A percentile compares a stretch with the other conserved stretches of the same genome.
Evolutionary conservation across 371 early-diverging fungal genomes (phyloP).

Genomic region (Mucor indicus): DNA sequence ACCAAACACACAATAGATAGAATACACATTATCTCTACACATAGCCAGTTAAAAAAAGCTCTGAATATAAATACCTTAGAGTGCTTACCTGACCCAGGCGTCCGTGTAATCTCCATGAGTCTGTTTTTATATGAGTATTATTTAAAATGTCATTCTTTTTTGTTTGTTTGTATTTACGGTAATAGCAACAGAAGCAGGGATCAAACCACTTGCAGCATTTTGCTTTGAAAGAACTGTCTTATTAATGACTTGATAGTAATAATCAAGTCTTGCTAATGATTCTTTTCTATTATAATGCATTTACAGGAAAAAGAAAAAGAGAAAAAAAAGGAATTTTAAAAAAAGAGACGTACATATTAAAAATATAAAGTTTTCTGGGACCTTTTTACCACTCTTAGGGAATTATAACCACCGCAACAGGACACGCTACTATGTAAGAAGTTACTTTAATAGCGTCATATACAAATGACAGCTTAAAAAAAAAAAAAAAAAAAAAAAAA

Average conservation of each 20-base stretch:
- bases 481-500: slow-evolving; percentile 2
- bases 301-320: slow-evolving; percentile 2
- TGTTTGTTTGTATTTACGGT: slow-evolving; percentile 40
- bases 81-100: slow-evolving; percentile 82
- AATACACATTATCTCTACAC: slow-evolving; percentile 87
- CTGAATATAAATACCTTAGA: neutral
- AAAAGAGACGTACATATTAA: neutral
- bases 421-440: no score
- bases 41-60: neutral
- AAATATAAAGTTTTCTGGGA: neutral
- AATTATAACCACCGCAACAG: no score
- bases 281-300: slow-evolving; percentile 14
- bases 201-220: slow-evolving; percentile 83
- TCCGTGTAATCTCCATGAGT: slow-evolving; percentile 83
- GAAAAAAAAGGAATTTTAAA: neutral
- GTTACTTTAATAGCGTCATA: no score
- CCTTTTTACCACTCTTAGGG: no score
- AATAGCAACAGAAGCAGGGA: slow-evolving; percentile 88
- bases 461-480: no score
- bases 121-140: slow-evolving; percentile 10
- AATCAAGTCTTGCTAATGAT: slow-evolving; percentile 61
- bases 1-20: slow-evolving; percentile 86
- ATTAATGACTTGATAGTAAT: slow-evolving; percentile 73
- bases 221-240: slow-evolving; percentile 77
- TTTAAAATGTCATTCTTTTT: neutral